phyloP scores from a whole-genome alignment of 768 basidiomycete genomes.

The Tricholoma matsutake region DNA sequence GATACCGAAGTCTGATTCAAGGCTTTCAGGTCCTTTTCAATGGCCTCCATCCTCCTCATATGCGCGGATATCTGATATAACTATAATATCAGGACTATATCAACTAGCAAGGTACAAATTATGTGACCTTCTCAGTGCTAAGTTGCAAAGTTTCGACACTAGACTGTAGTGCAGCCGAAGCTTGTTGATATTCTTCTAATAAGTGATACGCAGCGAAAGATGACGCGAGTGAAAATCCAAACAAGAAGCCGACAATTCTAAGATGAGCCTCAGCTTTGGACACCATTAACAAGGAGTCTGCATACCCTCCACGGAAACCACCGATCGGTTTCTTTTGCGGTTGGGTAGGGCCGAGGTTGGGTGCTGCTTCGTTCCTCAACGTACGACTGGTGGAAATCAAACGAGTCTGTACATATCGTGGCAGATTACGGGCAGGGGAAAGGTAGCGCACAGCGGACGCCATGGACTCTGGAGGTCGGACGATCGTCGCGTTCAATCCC shows the following conservation, averaged over 20 bases:
- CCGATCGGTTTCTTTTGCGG: slow-evolving; percentile 75
- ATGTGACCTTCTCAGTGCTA: slow-evolving; percentile 73
- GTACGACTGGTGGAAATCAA: slow-evolving; percentile 42
- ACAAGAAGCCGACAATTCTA: slow-evolving; percentile 81
- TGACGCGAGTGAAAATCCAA: slow-evolving; percentile 89
- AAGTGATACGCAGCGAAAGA: slow-evolving; percentile 85
- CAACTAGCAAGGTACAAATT: not conserved
- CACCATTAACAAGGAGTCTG: slow-evolving; percentile 7
- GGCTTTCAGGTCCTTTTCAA: slow-evolving; percentile 86
- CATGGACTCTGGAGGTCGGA: slow-evolving; percentile 24
- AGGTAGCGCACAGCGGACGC: slow-evolving; percentile 32
- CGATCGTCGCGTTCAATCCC: not conserved
- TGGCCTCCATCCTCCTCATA: slow-evolving; percentile 76
- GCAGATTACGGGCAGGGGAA: slow-evolving; percentile 13
- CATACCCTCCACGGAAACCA: slow-evolving; percentile 64
- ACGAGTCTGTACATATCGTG: slow-evolving; percentile 24
- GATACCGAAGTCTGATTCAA: slow-evolving; percentile 60
- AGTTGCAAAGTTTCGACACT: slow-evolving; percentile 85
- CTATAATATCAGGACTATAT: not conserved
- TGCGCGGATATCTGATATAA: slow-evolving; percentile 70
- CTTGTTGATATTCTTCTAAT: slow-evolving; percentile 86
- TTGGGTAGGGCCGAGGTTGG: slow-evolving; percentile 53
- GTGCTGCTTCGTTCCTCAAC: slow-evolving; percentile 40
- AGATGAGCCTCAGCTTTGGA: slow-evolving; percentile 4
- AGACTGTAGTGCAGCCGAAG: slow-evolving; percentile 82